Conservation (phyloP, 2,329 filamentous ascomycete genomes). For the Didymellaceae sp. region DNA sequence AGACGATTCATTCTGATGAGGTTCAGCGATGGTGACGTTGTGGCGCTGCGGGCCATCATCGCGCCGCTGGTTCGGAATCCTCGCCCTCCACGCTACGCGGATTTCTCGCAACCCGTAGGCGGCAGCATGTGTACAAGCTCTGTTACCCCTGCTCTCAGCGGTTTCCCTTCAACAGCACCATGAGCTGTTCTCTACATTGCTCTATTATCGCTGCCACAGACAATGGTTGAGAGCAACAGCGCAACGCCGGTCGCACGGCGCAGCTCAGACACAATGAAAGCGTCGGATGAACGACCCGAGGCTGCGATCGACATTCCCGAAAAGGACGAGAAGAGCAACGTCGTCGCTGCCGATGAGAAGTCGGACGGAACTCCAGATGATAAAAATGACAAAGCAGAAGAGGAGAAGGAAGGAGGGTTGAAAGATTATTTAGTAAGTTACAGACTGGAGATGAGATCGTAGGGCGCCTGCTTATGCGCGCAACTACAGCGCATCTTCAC, state of each 20-base stretch:
- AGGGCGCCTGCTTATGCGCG: neutral
- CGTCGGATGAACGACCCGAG: neutral
- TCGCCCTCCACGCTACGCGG: neutral
- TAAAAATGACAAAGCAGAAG: neutral
- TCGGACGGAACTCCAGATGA: neutral
- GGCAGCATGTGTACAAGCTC: neutral
- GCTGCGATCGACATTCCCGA: neutral
- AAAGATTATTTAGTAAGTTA: conserved; percentile 2
- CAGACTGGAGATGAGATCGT: neutral
- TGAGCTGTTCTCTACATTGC: neutral
- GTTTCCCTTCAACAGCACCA: neutral
- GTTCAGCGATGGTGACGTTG: neutral
- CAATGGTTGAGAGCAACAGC: neutral
- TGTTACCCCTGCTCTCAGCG: neutral
- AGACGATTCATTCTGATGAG: neutral
- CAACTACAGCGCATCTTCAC: conserved; percentile 15
- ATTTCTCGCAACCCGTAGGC: neutral
- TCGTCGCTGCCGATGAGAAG: neutral
- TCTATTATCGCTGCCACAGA: neutral
- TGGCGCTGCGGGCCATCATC: neutral
- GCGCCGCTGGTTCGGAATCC: neutral
- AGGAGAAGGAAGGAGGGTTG: neutral
- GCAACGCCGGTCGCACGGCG: neutral
- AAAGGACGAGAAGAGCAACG: neutral
- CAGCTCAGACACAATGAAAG: neutral